phyloP scores from a whole-genome alignment of 2,329 filamentous ascomycete genomes.

The Colletotrichum sp. region DNA sequence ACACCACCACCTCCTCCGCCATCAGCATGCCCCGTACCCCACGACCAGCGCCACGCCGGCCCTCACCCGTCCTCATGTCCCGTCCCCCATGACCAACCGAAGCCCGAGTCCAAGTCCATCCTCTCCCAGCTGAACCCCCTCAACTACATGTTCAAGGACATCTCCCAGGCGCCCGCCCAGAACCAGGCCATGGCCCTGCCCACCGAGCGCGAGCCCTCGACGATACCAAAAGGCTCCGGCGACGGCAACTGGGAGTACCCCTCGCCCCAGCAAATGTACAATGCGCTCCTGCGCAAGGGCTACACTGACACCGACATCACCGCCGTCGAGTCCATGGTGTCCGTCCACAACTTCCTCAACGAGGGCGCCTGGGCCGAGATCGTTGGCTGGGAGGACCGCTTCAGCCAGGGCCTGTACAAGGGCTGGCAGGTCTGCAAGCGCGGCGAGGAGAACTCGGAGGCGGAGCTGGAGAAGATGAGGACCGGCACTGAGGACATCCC shows the following conservation, averaged over 20 bases:
- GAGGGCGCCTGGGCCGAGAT: constrained; percentile 98
- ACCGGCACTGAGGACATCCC: constrained; percentile 65
- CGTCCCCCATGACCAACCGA: constrained; percentile 44
- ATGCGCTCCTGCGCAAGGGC: constrained; percentile 93
- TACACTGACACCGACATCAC: constrained; percentile 94
- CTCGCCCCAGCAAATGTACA: constrained; percentile 99
- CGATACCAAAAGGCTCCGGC: constrained; percentile 85
- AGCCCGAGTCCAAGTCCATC: constrained; percentile 45
- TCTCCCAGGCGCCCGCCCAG: constrained; percentile 79
- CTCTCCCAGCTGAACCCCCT: constrained; percentile 69
- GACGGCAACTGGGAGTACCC: constrained; percentile 95
- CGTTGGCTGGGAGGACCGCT: constrained; percentile 89
- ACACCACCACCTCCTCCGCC: constrained; percentile 25
- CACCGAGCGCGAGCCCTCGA: constrained; percentile 81
- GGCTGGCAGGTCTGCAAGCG: constrained; percentile 77
- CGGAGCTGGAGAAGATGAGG: constrained; percentile 52
- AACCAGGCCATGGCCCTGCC: constrained; percentile 78
- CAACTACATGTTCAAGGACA: constrained; percentile 92
- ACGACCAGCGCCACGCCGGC: constrained; percentile 23
- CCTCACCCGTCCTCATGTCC: constrained; percentile 46
- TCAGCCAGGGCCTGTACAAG: constrained; percentile 72
- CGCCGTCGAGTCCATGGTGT: constrained; percentile 95
- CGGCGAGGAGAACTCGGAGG: constrained; percentile 69
- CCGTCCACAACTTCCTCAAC: constrained; percentile 97
- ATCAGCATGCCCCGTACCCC: constrained; percentile 35